Percentiles rank a stretch among this genome's conserved stretches.
phyloP scores from a whole-genome alignment of 2,329 filamentous ascomycete species.

The Pyrenochaeta sp. region DNA sequence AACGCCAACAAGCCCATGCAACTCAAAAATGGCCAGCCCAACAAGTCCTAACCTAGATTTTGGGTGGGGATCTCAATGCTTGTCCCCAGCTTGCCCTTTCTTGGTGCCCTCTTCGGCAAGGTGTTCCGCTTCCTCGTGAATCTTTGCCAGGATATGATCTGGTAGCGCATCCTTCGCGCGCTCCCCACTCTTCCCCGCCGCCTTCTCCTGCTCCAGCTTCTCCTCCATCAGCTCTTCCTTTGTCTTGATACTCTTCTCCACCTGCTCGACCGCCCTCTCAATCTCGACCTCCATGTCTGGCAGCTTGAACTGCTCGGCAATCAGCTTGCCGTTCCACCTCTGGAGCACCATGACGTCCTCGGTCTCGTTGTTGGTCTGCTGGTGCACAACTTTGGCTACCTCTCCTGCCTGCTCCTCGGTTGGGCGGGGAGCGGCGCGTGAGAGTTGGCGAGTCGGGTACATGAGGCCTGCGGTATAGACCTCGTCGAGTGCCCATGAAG shows the following conservation, averaged over 20 bases:
- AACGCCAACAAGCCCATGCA: neutral
- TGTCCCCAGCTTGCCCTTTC: slow-evolving; percentile 10
- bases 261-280: slow-evolving; percentile 61
- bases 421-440: slow-evolving; percentile 49
- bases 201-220: slow-evolving; percentile 48
- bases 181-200: slow-evolving; percentile 29
- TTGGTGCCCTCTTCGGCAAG: slow-evolving; percentile 25
- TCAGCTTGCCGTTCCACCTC: slow-evolving; percentile 60
- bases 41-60: neutral
- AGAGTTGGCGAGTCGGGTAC: slow-evolving; percentile 52
- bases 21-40: neutral
- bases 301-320: slow-evolving; percentile 58
- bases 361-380: slow-evolving; percentile 50
- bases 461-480: slow-evolving; percentile 70
- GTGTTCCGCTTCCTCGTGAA: slow-evolving; percentile 35
- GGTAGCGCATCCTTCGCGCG: slow-evolving; percentile 42
- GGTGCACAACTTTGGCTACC: slow-evolving; percentile 49
- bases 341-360: slow-evolving; percentile 60
- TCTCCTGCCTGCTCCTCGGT: slow-evolving; percentile 48
- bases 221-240: slow-evolving; percentile 48
- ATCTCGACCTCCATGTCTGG: slow-evolving; percentile 64
- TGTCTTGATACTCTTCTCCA: slow-evolving; percentile 55
- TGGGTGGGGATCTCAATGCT: slow-evolving; percentile 9
- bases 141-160: slow-evolving; percentile 34
- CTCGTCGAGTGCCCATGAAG: slow-evolving; percentile 75